Evolutionary conservation across 2,329 filamentous ascomycete species (phyloP), one percentile per base, ranked within the genome.

Genomic region (Alternaria viburni): DNA sequence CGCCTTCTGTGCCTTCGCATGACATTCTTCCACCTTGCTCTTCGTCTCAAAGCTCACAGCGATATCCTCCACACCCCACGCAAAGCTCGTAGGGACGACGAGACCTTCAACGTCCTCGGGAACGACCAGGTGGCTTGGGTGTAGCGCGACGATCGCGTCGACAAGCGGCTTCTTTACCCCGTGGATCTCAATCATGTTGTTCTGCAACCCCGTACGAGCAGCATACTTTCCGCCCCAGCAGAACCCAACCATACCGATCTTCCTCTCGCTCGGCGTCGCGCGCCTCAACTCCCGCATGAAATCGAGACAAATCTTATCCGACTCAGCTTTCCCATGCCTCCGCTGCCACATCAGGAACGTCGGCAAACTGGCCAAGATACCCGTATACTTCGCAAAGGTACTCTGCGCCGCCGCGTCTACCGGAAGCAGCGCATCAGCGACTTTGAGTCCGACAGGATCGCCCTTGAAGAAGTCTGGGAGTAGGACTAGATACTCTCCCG

Each of bases 161-260:
- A 81, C 72, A 21, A 81, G 73, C 17, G 78, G 74, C 15, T 75
- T 71, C 65, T 77, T 78, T 25, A 58, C 54, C 2, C 74, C 78
- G n/a, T 78, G 75, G 23, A 78, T 57, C 23, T 79, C 71, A 47
- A 82, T 77, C 74, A 74, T 76, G 58, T 80, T 78, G 25, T 59
- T 67, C 65, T 70, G 60, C 15, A 62, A 56, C 21, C 62, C 59
- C 52, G 62, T 61, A 26, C 69, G 59, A 21, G 71, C 45, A 15
- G 68, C 68, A 47, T 66, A 72, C 43, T 56, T 76, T 54, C 80
- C 80, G 19, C 79, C 80, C 79, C 79, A 81, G 67, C 79, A 82
- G 57, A 67, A 80, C 67, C 58, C 81, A 69, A 61, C 70, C 51
- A 69, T 70, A 5, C 68, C 71, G 60, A 70, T 78, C 69, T 81